Percentiles rank a stretch among this genome's conserved stretches.
Evolutionary conservation across 176 grass and related monocot genomes (phyloP).

Genomic region (Alloteropsis semialata): DNA sequence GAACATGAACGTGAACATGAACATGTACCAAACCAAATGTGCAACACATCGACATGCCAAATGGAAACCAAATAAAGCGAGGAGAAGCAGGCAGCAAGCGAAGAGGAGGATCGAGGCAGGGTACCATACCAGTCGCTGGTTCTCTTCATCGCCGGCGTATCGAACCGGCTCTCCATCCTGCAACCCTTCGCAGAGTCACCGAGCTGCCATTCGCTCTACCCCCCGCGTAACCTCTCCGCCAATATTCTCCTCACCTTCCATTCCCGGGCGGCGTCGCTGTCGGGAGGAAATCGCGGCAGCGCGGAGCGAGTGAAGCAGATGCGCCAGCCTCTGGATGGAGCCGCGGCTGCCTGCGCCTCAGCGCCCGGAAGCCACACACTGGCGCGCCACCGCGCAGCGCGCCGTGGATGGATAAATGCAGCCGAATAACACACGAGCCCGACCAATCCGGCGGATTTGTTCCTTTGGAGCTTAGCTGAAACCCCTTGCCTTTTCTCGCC

Average conservation of each 20-base stretch:
- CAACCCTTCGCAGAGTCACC: not conserved
- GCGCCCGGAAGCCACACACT: constrained; percentile 25
- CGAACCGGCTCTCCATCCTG: constrained; percentile 42
- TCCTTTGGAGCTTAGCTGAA: not conserved
- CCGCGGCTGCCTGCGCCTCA: not conserved
- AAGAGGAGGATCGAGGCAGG: not conserved
- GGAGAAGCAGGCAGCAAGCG: not conserved
- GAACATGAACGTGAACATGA: no score
- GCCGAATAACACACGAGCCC: not conserved
- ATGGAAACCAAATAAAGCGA: not conserved
- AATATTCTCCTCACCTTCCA: constrained; percentile 18
- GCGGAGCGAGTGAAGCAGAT: constrained; percentile 32
- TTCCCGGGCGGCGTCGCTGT: constrained; percentile 8
- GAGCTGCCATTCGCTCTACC: not conserved
- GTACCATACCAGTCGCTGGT: constrained; percentile 60
- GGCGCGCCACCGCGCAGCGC: not conserved
- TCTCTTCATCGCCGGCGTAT: constrained; percentile 66
- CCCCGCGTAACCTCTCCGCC: not conserved
- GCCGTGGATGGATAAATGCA: not conserved
- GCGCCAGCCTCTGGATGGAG: constrained; percentile 18
- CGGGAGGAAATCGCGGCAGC: constrained; percentile 10
- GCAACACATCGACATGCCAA: not conserved
- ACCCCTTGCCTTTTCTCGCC: not conserved
- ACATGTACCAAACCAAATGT: not conserved
- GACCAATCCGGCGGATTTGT: not conserved